phyloP scores from a whole-genome alignment of 2,329 filamentous ascomycete genomes.

The Colletotrichum tamarilloi region DNA sequence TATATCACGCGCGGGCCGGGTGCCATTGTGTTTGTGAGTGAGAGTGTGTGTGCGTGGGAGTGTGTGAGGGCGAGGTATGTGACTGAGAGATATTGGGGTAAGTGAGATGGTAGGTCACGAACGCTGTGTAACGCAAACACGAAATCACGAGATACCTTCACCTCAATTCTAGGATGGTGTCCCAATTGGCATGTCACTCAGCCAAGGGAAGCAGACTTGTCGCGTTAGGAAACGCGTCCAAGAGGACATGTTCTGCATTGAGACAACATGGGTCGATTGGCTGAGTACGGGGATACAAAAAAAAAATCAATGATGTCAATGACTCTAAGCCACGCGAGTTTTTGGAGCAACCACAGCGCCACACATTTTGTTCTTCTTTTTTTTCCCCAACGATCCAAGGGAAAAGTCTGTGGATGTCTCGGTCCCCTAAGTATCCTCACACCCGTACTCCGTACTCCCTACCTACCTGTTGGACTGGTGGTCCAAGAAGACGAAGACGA shows the following conservation, averaged over 20 bases:
- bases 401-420: background rate
- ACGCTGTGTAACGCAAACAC: background rate
- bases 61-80: background rate
- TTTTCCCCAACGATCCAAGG: background rate
- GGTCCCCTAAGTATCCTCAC: background rate
- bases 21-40: constrained; percentile 4
- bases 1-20: constrained; percentile 66
- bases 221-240: background rate
- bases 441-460: no score
- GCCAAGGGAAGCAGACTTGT: background rate
- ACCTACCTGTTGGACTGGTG: no score
- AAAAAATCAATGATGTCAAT: constrained; percentile 47
- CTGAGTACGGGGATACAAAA: no score
- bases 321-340: constrained; percentile 21
- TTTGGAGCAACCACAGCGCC: background rate
- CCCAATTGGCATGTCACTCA: background rate
- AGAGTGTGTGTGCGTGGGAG: background rate
- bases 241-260: constrained; percentile 42
- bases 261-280: background rate
- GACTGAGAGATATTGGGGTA: background rate
- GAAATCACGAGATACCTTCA: background rate
- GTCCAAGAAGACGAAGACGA: no score
- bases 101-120: background rate
- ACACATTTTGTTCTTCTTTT: background rate
- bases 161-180: background rate